A percentile compares a stretch with the other conserved stretches of the same genome.
These are phyloP conservation scores for Hymenoscyphus salicellus DNA, from an alignment of 2,329 filamentous ascomycete genomes.

Conservation along the genomic window DNA sequence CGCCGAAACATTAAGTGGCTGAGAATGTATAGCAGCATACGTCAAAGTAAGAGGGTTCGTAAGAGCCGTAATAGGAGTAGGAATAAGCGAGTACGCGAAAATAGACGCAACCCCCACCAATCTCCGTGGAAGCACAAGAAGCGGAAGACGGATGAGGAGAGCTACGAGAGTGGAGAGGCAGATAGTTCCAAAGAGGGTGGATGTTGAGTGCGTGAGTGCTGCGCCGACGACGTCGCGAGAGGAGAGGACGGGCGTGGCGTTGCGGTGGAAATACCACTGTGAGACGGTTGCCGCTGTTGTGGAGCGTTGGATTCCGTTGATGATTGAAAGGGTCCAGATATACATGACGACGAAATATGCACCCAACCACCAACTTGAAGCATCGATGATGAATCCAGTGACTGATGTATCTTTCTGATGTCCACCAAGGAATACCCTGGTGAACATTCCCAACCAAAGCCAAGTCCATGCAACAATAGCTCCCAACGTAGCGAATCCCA, in stretches of 20 bases:
- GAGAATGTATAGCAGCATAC: slow-evolving; percentile 89
- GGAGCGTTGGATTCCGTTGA: slow-evolving; percentile 83
- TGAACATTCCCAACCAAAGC: slow-evolving; percentile 96
- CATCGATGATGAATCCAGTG: slow-evolving; percentile 73
- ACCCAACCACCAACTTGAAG: slow-evolving; percentile 94
- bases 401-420: slow-evolving; percentile 61
- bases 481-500: slow-evolving; percentile 76
- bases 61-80: slow-evolving; percentile 77
- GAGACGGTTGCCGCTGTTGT: slow-evolving; percentile 93
- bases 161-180: slow-evolving; percentile 82
- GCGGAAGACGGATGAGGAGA: slow-evolving; percentile 76
- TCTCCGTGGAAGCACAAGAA: slow-evolving; percentile 77
- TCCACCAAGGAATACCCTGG: slow-evolving; percentile 89
- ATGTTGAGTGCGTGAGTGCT: slow-evolving; percentile 75
- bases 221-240: slow-evolving; percentile 79
- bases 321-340: slow-evolving; percentile 86
- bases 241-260: slow-evolving; percentile 71
- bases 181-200: slow-evolving; percentile 88
- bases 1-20: slow-evolving; percentile 73
- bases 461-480: slow-evolving; percentile 87
- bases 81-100: slow-evolving; percentile 75
- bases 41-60: slow-evolving; percentile 91
- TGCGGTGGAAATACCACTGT: slow-evolving; percentile 98
- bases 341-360: slow-evolving; percentile 90
- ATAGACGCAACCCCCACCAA: slow-evolving; percentile 61